Evolutionary conservation across 768 basidiomycete genomes (phyloP).

Genomic region (Termitomyces bulborhizus): DNA sequence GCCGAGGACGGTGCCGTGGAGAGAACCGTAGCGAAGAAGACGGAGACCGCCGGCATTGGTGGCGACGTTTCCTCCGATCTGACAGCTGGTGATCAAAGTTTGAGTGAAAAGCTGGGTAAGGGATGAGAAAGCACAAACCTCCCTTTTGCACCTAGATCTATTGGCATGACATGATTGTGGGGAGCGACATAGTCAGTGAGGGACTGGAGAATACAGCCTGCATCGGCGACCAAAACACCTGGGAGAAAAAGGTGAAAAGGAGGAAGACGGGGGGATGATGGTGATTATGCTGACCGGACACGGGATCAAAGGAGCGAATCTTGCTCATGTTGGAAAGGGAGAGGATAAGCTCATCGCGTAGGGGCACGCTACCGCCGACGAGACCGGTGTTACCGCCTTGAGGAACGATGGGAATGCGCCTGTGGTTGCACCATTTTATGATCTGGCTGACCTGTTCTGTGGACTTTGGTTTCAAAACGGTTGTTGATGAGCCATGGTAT

Average conservation of each 20-base stretch:
- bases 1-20: constrained; percentile 93
- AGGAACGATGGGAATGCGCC: constrained; percentile 85
- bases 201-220: constrained; percentile 88
- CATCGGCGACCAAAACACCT: constrained; percentile 91
- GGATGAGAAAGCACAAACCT: constrained; percentile 41
- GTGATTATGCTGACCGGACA: constrained; percentile 52
- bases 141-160: constrained; percentile 94
- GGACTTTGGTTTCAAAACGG: constrained; percentile 85
- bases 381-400: constrained; percentile 99
- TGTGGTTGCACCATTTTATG: constrained; percentile 78
- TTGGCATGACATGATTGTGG: constrained; percentile 91
- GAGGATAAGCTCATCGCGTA: constrained; percentile 83
- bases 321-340: constrained; percentile 78
- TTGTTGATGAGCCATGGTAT: constrained; percentile 77
- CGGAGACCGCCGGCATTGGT: constrained; percentile 98
- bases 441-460: constrained; percentile 86
- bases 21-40: constrained; percentile 87
- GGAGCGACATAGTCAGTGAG: constrained; percentile 83
- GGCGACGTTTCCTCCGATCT: constrained; percentile 95
- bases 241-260: constrained; percentile 2
- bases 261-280: constrained; percentile 9
- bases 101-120: neutral
- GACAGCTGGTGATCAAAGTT: constrained; percentile 53
- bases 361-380: constrained; percentile 90
- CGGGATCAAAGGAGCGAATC: constrained; percentile 77